phyloP scores from a whole-genome alignment of 495 filamentous ascomycete genomes.

The Hypoxylon trugodes region DNA sequence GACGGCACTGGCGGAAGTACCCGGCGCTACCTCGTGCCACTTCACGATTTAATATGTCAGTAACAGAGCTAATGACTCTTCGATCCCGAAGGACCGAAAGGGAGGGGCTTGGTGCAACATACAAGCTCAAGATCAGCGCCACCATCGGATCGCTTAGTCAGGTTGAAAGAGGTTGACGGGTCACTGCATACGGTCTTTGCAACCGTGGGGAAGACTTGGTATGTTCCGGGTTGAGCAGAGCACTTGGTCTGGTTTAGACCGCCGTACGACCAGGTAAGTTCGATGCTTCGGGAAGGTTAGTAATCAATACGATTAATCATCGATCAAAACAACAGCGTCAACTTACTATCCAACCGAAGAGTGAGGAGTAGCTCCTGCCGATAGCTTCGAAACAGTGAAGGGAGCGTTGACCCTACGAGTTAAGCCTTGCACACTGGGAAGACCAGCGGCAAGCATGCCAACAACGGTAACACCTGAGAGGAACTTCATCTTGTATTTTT shows the following conservation, averaged over 20 bases:
- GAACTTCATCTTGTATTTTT: constrained; percentile 34
- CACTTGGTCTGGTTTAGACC: constrained; percentile 11
- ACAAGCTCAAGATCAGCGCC: constrained; percentile 19
- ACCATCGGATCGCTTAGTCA: constrained; percentile 12
- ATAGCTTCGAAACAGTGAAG: constrained; percentile 25
- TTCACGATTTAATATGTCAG: background rate
- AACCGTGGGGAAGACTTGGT: constrained; percentile 21
- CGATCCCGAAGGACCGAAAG: background rate
- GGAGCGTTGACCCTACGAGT: background rate
- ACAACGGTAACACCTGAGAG: constrained; percentile 19
- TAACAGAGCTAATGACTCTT: background rate
- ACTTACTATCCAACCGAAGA: constrained; percentile 33
- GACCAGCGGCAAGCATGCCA: constrained; percentile 16
- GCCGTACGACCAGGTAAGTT: constrained; percentile 17
- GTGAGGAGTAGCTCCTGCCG: constrained; percentile 33
- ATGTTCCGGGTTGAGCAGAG: constrained; percentile 8
- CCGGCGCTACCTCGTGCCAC: constrained; percentile 11
- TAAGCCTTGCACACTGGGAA: constrained; percentile 10
- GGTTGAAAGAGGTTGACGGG: constrained; percentile 22
- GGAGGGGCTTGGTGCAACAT: background rate
- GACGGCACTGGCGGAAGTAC: background rate
- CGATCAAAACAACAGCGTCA: background rate
- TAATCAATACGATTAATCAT: background rate
- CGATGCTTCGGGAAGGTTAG: constrained; percentile 19
- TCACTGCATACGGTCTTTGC: constrained; percentile 24